Base-by-base conservation (phyloP, 2,329 filamentous ascomycete genomes). In the Aspergillus pseudoviridinutans region DNA sequence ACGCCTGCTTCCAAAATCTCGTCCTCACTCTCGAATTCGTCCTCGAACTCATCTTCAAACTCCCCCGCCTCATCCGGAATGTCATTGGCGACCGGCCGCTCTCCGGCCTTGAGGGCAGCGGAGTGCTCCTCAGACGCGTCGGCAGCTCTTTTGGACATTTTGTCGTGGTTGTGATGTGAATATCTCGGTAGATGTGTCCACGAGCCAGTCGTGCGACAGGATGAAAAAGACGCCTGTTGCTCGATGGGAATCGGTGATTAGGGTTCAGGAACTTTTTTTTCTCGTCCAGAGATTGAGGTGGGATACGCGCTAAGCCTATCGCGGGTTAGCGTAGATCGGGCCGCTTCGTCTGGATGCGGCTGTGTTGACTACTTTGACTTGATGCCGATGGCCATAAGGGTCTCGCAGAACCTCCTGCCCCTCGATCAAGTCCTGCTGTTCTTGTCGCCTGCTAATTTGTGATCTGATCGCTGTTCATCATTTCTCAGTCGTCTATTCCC, bases 1-100 rank as follows among this genome's bases (percentile, higher is more conserved):
- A 97, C 92, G 60, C 93, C 93, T 4, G 94, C 93, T 78, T 97
- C 93, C 59, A 97, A 78, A 53, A 97, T 90, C 75, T 97, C 92
- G 73, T 97, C 92, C 68, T 89, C 87, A 66, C 87, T 96, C 80
- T 97, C 92, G 66, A 93, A 97, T 71, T 97, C 93, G 77, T 97
- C 94, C 71, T 96, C 94, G 62, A 95, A 97, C 65, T 97, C 90
- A 65, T 84, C 82, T 67, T 90, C 85, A 53, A 90, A 82, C 58
- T 88, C 89, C 61, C 82, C 81, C 59, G 77, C 80, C 56, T 85
- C 82, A 61, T 81, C 76, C 63, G 80, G 74, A 71, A 76, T 77
- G 62, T 72, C 72, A 54, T 78, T 74, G 52, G 73, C 71, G 62
- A 84, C 75, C 59, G 84, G 85, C 32, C 85, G 79, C 60, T 84